Evolutionary conservation across 139 green algal species (phyloP).

Genomic region (Tetradesmus obliquus): DNA sequence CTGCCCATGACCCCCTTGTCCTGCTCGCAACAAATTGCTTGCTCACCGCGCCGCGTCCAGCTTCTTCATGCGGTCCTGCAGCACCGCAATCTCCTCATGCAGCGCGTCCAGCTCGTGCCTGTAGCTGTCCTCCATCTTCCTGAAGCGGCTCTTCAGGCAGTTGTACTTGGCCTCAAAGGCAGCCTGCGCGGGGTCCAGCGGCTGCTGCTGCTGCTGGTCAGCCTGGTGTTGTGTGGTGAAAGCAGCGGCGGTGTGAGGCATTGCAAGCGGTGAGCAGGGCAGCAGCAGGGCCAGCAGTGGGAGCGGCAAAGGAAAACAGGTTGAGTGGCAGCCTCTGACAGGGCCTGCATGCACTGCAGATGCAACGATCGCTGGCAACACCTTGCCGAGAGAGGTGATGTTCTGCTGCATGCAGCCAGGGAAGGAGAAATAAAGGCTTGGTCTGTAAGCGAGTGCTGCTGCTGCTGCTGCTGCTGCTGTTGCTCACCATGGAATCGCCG

Average conservation of each 20-base stretch:
- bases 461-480: background rate
- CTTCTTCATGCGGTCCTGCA: conserved; percentile 30
- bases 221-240: too few relatives aligned
- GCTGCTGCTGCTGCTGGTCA: too few relatives aligned
- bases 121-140: conserved; percentile 51
- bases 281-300: too few relatives aligned
- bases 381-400: too few relatives aligned
- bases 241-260: conserved; percentile 34
- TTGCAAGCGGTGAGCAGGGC: too few relatives aligned
- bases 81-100: conserved; percentile 51
- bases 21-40: background rate
- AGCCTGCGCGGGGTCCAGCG: background rate
- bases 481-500: conserved; percentile 4
- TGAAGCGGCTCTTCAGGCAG: conserved; percentile 62
- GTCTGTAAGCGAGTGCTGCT: background rate
- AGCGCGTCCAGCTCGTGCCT: conserved; percentile 57
- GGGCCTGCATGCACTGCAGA: too few relatives aligned
- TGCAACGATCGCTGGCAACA: too few relatives aligned
- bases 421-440: too few relatives aligned
- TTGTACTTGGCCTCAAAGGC: conserved; percentile 65
- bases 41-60: conserved; percentile 25
- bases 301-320: too few relatives aligned
- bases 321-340: too few relatives aligned
- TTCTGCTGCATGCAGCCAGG: too few relatives aligned
- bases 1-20: too few relatives aligned